Conservation (phyloP, 306 rosid species). For the Citrullus mucosospermus region DNA sequence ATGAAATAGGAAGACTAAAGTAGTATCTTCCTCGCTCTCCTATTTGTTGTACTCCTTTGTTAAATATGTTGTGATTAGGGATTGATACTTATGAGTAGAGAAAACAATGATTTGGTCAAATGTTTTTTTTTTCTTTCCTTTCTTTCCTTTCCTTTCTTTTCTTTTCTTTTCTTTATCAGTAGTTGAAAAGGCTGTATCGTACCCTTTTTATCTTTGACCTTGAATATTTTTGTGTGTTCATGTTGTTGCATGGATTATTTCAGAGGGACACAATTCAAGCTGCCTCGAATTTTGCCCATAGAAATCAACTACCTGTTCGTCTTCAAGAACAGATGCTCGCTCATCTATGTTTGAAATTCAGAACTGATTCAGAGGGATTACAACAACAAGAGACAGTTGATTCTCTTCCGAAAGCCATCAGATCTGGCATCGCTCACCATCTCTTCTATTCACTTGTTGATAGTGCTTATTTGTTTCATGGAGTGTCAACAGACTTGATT, state of each 20-base stretch:
- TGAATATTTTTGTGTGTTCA: not conserved
- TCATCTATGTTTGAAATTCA: slow-evolving; percentile 58
- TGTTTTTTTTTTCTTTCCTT: too few species aligned
- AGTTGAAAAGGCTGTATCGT: not conserved
- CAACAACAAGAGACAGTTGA: slow-evolving; percentile 76
- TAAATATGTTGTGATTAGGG: too few species aligned
- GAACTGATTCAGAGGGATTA: slow-evolving; percentile 71
- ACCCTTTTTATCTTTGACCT: too few species aligned
- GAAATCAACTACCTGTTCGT: slow-evolving; percentile 53
- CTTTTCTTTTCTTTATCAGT: not conserved
- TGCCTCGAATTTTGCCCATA: slow-evolving; percentile 46
- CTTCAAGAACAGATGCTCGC: slow-evolving; percentile 76
- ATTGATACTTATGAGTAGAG: too few species aligned
- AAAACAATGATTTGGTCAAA: too few species aligned
- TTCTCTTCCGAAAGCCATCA: slow-evolving; percentile 73
- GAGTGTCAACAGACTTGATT: slow-evolving; percentile 59
- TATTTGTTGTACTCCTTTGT: too few species aligned
- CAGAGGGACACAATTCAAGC: slow-evolving; percentile 69
- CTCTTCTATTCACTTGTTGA: slow-evolving; percentile 54
- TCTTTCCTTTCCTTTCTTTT: too few species aligned
- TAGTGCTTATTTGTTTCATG: slow-evolving; percentile 46
- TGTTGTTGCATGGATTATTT: slow-evolving; percentile 5
- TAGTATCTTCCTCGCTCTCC: too few species aligned
- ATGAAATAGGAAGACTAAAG: too few species aligned
- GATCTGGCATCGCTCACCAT: slow-evolving; percentile 47